These are phyloP conservation scores for Mortierella sp. DNA, from an alignment of 371 early-diverging fungal genomes.

Conservation along the genomic window DNA sequence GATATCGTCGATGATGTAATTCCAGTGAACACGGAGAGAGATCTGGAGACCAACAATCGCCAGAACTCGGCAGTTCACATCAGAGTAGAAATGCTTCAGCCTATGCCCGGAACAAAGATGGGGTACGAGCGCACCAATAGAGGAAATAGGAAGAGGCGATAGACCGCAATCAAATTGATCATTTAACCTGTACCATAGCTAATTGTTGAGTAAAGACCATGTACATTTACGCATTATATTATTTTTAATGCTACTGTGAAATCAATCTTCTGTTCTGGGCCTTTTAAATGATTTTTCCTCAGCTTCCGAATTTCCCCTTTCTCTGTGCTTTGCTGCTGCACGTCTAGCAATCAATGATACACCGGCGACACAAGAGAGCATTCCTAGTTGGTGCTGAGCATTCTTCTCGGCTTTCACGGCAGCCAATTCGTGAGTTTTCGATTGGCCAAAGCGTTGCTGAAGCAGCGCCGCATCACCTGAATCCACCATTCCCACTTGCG, in stretches of 20 bases:
- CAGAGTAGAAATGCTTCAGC: slow-evolving; percentile 47
- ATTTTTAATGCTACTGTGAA: neutral
- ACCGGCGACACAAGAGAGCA: slow-evolving; percentile 18
- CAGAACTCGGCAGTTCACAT: slow-evolving; percentile 53
- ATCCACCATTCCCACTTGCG: slow-evolving; percentile 14
- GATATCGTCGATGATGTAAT: slow-evolving; percentile 49
- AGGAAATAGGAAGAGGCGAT: slow-evolving; percentile 26
- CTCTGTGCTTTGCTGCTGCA: slow-evolving; percentile 19
- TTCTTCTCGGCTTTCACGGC: neutral
- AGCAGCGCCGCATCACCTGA: slow-evolving; percentile 15
- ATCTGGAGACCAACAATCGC: slow-evolving; percentile 43
- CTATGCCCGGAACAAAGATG: slow-evolving; percentile 46
- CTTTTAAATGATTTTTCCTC: slow-evolving; percentile 1
- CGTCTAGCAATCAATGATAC: slow-evolving; percentile 23
- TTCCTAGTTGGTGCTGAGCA: slow-evolving; percentile 15
- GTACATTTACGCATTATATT: slow-evolving; percentile 7
- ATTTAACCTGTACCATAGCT: slow-evolving; percentile 5
- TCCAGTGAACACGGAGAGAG: slow-evolving; percentile 39
- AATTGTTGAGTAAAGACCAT: neutral
- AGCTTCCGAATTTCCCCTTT: slow-evolving; percentile 5
- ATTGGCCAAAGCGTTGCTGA: slow-evolving; percentile 8
- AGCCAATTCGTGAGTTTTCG: neutral
- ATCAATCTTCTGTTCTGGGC: neutral
- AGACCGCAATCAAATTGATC: neutral
- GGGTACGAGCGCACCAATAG: slow-evolving; percentile 18